Percentiles rank a stretch among this genome's conserved stretches.
Evolutionary conservation across 495 filamentous ascomycete species (phyloP).

Genomic region (Aspergillus haitiensis): DNA sequence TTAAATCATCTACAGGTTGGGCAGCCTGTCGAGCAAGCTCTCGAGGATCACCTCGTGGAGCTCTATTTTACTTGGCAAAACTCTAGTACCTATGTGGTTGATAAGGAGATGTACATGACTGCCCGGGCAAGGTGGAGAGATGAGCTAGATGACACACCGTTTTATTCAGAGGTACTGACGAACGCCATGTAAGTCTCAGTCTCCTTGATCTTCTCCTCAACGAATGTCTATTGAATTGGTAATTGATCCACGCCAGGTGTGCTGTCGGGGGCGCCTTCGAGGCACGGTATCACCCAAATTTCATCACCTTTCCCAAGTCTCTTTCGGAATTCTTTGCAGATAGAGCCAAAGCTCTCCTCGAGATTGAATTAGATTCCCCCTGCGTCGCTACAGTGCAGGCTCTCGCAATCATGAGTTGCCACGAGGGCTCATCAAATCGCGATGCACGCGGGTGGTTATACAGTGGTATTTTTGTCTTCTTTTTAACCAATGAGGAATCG

Average conservation of each 20-base stretch:
- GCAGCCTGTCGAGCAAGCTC: conserved; percentile 40
- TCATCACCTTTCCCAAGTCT: conserved; percentile 50
- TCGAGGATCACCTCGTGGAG: conserved; percentile 50
- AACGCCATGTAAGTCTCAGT: conserved; percentile 47
- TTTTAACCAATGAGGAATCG: background rate
- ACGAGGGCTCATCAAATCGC: conserved; percentile 47
- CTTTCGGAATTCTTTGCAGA: conserved; percentile 51
- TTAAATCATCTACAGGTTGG: conserved; percentile 47
- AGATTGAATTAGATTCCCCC: conserved; percentile 51
- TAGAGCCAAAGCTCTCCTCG: conserved; percentile 50
- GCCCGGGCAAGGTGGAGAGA: conserved; percentile 45
- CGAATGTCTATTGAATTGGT: background rate
- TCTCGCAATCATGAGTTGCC: conserved; percentile 48
- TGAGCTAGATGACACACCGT: conserved; percentile 45
- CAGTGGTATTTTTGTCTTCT: conserved; percentile 33
- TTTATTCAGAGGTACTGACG: conserved; percentile 51
- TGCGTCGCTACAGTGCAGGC: conserved; percentile 53
- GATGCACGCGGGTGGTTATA: conserved; percentile 56
- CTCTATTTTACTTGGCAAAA: conserved; percentile 57
- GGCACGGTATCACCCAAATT: conserved; percentile 47
- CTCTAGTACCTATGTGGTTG: conserved; percentile 49
- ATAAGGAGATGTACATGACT: conserved; percentile 49
- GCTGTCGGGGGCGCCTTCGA: conserved; percentile 51
- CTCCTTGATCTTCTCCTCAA: background rate
- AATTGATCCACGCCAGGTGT: conserved; percentile 35